These are phyloP conservation scores for Ambrosiella xylebori DNA, from an alignment of 2,329 filamentous ascomycete species.

Conservation along the genomic window DNA sequence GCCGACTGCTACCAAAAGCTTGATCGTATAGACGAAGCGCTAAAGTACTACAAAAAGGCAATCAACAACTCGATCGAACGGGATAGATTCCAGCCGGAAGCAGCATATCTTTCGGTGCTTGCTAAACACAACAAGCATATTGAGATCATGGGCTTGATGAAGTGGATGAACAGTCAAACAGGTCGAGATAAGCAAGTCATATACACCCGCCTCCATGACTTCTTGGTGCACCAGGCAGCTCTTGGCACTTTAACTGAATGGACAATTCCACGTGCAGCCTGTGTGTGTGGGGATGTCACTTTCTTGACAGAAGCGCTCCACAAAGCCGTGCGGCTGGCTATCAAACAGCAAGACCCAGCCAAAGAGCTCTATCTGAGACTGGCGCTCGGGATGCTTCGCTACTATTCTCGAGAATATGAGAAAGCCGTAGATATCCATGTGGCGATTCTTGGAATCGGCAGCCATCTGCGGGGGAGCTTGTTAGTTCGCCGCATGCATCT, in stretches of 20 bases:
- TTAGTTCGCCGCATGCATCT: constrained; percentile 24
- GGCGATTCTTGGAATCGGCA: constrained; percentile 22
- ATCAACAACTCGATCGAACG: constrained; percentile 18
- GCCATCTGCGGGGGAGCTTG: constrained; percentile 24
- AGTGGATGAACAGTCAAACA: constrained; percentile 18
- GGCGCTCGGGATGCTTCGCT: constrained; percentile 21
- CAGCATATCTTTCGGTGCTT: constrained; percentile 22
- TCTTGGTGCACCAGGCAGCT: constrained; percentile 20
- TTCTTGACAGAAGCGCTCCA: constrained; percentile 20
- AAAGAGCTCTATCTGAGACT: constrained; percentile 24
- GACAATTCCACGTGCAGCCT: constrained; percentile 24
- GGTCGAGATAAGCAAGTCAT: constrained; percentile 12
- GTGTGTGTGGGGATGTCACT: constrained; percentile 19
- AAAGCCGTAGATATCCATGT: constrained; percentile 22
- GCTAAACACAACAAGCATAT: constrained; percentile 22
- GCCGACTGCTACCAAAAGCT: constrained; percentile 22
- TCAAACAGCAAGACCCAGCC: constrained; percentile 21
- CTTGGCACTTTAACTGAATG: constrained; percentile 23
- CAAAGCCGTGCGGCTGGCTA: constrained; percentile 20
- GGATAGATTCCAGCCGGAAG: constrained; percentile 23
- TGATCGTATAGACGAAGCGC: constrained; percentile 19
- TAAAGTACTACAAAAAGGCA: constrained; percentile 23
- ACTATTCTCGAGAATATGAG: constrained; percentile 21
- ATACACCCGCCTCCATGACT: constrained; percentile 19
- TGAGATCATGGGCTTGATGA: constrained; percentile 22